Percentiles rank a stretch among this genome's conserved stretches.
Evolutionary conservation across 805 yeast species (phyloP).

Genomic region (Candida pini): DNA sequence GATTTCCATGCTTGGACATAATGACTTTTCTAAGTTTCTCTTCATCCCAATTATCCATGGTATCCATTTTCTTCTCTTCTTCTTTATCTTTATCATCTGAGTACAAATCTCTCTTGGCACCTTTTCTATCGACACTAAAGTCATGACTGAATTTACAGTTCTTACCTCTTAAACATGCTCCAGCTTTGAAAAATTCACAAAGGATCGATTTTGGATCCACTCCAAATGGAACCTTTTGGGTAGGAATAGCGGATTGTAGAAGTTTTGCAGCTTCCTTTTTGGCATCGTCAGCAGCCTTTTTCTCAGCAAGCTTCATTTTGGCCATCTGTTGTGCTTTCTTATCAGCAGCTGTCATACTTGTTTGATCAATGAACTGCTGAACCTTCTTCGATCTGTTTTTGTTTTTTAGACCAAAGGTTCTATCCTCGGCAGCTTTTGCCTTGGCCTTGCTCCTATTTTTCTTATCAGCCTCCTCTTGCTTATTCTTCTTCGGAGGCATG

Average conservation of each 20-base stretch:
- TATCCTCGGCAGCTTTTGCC: conserved; percentile 67
- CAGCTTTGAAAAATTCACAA: conserved; percentile 82
- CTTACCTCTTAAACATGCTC: conserved; percentile 77
- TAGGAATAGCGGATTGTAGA: conserved; percentile 57
- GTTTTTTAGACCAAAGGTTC: conserved; percentile 93
- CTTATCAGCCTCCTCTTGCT: conserved; percentile 49
- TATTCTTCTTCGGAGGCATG: conserved; percentile 80
- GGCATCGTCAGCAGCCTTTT: conserved; percentile 87
- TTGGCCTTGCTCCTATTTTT: conserved; percentile 57
- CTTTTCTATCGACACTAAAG: conserved; percentile 76
- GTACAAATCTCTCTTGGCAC: conserved; percentile 85
- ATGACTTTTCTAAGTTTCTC: conserved; percentile 86
- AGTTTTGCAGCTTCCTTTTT: conserved; percentile 80
- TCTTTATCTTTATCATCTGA: conserved; percentile 69
- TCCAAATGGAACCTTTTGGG: conserved; percentile 90
- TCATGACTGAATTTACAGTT: conserved; percentile 94
- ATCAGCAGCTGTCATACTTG: conserved; percentile 54
- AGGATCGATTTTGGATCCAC: conserved; percentile 94
- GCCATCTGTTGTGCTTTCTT: conserved; percentile 42
- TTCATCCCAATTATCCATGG: conserved; percentile 97
- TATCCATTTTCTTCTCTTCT: conserved; percentile 47
- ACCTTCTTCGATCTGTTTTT: conserved; percentile 93
- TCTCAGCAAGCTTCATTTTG: conserved; percentile 76
- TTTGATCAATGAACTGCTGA: conserved; percentile 65
- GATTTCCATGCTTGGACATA: conserved; percentile 89